phyloP scores from a whole-genome alignment of 805 yeast species.

The Saccharomycopsis guyanensis region DNA sequence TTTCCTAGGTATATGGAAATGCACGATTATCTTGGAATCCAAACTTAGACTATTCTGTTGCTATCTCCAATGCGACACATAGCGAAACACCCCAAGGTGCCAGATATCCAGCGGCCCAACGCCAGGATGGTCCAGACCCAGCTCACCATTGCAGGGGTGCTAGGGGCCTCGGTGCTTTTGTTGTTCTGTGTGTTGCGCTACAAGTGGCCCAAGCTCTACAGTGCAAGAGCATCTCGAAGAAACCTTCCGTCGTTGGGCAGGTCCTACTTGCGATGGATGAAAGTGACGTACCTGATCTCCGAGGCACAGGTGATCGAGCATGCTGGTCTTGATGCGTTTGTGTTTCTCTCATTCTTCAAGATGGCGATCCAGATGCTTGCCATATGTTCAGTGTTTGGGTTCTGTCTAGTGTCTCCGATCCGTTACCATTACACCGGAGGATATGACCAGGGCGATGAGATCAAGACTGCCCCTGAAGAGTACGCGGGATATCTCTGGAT shows the following conservation, averaged over 20 bases:
- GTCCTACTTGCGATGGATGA: slow-evolving; percentile 76
- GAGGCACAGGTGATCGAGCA: slow-evolving; percentile 77
- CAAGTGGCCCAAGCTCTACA: slow-evolving; percentile 74
- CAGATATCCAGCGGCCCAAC: slow-evolving; percentile 22
- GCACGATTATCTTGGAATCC: too few relatives aligned
- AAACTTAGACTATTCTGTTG: too few relatives aligned
- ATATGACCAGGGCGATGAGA: slow-evolving; percentile 52
- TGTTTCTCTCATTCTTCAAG: slow-evolving; percentile 82
- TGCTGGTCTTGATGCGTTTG: slow-evolving; percentile 93
- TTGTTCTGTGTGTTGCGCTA: slow-evolving; percentile 65
- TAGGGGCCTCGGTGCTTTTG: slow-evolving; percentile 64
- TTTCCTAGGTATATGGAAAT: too few relatives aligned
- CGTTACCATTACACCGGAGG: slow-evolving; percentile 77
- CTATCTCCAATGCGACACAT: not conserved
- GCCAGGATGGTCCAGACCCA: slow-evolving; percentile 70
- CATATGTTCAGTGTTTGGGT: slow-evolving; percentile 60
- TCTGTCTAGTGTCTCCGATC: slow-evolving; percentile 74
- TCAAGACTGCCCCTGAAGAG: slow-evolving; percentile 23
- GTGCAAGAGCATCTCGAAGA: slow-evolving; percentile 52
- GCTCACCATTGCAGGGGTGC: slow-evolving; percentile 53
- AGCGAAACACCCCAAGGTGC: slow-evolving; percentile 10
- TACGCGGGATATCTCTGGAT: slow-evolving; percentile 59
- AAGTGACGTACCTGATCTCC: slow-evolving; percentile 50
- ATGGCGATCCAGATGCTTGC: slow-evolving; percentile 70
- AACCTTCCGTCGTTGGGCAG: slow-evolving; percentile 46